A percentile compares a stretch with the other conserved stretches of the same genome.
These are phyloP conservation scores for Alternaria viburni DNA, from an alignment of 2,329 filamentous ascomycete species.

Conservation along the genomic window DNA sequence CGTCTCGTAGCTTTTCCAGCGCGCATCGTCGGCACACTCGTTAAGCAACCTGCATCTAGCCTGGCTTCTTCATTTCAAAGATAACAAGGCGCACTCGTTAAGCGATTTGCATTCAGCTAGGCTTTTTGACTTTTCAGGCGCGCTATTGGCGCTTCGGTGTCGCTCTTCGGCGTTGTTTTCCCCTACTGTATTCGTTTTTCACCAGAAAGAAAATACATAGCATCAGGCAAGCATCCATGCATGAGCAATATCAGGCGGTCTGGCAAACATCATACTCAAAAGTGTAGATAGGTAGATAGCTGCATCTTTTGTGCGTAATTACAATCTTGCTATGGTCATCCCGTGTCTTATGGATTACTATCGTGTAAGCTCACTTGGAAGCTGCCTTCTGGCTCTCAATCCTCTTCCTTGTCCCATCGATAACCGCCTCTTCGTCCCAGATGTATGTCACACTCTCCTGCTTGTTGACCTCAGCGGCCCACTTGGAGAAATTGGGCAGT, in stretches of 20 bases:
- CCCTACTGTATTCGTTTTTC: conserved; percentile 22
- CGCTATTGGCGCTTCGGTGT: conserved; percentile 4
- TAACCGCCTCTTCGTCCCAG: conserved; percentile 38
- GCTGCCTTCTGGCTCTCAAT: conserved; percentile 34
- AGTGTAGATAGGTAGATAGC: conserved; percentile 6
- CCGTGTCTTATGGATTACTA: not conserved
- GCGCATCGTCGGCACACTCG: conserved; percentile 14
- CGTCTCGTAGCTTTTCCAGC: conserved; percentile 1
- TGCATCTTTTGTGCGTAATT: not conserved
- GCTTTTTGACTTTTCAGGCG: not conserved
- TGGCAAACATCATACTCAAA: conserved; percentile 4
- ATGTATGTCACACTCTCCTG: conserved; percentile 68
- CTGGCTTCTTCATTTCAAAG: conserved; percentile 5
- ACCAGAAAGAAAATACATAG: conserved; percentile 5
- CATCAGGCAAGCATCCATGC: not conserved
- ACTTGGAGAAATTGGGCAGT: conserved; percentile 71
- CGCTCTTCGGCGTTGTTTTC: conserved; percentile 7
- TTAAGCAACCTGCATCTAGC: conserved; percentile 6
- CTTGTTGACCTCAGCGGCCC: conserved; percentile 65
- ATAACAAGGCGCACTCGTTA: not conserved
- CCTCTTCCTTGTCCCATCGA: conserved; percentile 27
- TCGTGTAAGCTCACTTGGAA: conserved; percentile 15
- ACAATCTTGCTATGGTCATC: conserved; percentile 1
- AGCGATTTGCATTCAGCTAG: not conserved
- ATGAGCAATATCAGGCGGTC: not conserved